Evolutionary conservation across 2,329 filamentous ascomycete species (phyloP), one percentile per base, ranked within the genome.

Genomic region (Nemania sp.): DNA sequence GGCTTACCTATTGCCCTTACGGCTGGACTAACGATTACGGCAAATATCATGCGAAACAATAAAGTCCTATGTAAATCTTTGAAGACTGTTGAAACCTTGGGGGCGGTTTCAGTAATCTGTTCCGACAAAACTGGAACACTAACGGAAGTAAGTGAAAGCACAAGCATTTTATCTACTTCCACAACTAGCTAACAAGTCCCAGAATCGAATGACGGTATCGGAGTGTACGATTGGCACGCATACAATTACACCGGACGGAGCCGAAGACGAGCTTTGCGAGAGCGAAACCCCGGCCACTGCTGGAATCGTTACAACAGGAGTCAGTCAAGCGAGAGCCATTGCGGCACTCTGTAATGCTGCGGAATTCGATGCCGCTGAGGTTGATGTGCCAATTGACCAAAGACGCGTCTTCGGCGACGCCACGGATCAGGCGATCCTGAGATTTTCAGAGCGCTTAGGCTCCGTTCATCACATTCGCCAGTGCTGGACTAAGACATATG

Each of bases 61-160:
- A 91, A 91, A 75, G 89, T 94, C 51, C 85, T 94, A 8, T 93
- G 91, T 87, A 94, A 94, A 80, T 92, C 90, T 0, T 83, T 94
- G 54, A 92, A 92, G 80, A 93, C 92, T 0, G 91, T 93, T 0
- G 92, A 93, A 79, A 93, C 91, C 0, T 84, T 93, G 0, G 92
- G 92, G 0, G 85, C 89, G 0, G 91, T 93, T 1, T 91, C 89
- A 0, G 87, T 92, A 7, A 89, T 94, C 47, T 93, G 91, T 77
- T 92, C 90, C 0, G 92, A 93, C 77, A 93, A 93, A 81, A 93
- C 91, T 0, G 92, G 92, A 3, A 92, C 90, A 0, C 80, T 92
- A 64, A 92, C 90, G 13, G 79, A 82, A 82, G 86, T 78, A 77
- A 72, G 79, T 70, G 55, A 24, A 49, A 2, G 20, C 18, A n/a